Conservation (phyloP, 208 protist genomes). For the Crithidia fasciculata region DNA sequence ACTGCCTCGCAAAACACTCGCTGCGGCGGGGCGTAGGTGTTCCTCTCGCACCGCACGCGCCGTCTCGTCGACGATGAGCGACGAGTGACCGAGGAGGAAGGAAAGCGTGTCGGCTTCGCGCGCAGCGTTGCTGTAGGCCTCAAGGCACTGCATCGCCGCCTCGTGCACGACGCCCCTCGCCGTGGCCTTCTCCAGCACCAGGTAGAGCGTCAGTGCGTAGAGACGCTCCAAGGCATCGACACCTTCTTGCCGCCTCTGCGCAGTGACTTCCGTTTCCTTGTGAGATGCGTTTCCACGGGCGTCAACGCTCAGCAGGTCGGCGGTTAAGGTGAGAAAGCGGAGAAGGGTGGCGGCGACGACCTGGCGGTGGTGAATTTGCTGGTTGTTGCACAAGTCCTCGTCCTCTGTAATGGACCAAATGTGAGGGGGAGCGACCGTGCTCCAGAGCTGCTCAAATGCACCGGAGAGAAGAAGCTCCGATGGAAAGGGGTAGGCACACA, state of each 20-base stretch:
- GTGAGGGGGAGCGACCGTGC: slow-evolving; percentile 72
- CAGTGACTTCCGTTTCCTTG: background rate
- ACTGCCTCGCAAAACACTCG: slow-evolving; percentile 71
- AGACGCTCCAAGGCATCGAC: slow-evolving; percentile 48
- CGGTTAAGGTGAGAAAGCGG: slow-evolving; percentile 64
- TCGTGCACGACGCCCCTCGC: slow-evolving; percentile 57
- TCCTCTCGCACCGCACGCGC: slow-evolving; percentile 69
- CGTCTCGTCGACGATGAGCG: slow-evolving; percentile 79
- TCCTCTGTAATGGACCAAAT: slow-evolving; percentile 85
- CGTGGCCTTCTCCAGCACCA: slow-evolving; percentile 89
- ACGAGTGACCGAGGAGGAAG: slow-evolving; percentile 59
- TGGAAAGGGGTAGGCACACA: slow-evolving; percentile 35
- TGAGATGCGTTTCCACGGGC: background rate
- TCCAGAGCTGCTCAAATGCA: slow-evolving; percentile 85
- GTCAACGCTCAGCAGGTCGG: slow-evolving; percentile 23
- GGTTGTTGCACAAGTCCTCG: slow-evolving; percentile 71
- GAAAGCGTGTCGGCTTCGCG: slow-evolving; percentile 36
- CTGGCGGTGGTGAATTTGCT: slow-evolving; percentile 82
- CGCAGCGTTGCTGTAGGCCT: slow-evolving; percentile 48
- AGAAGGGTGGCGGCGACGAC: slow-evolving; percentile 77
- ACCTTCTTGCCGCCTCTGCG: slow-evolving; percentile 3
- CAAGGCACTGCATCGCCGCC: slow-evolving; percentile 58
- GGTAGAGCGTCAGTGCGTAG: slow-evolving; percentile 72
- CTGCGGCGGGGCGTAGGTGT: slow-evolving; percentile 60
- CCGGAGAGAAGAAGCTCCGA: slow-evolving; percentile 61